phyloP scores from a whole-genome alignment of 2,329 filamentous ascomycete genomes.

The Pestalotiopsis sp. region DNA sequence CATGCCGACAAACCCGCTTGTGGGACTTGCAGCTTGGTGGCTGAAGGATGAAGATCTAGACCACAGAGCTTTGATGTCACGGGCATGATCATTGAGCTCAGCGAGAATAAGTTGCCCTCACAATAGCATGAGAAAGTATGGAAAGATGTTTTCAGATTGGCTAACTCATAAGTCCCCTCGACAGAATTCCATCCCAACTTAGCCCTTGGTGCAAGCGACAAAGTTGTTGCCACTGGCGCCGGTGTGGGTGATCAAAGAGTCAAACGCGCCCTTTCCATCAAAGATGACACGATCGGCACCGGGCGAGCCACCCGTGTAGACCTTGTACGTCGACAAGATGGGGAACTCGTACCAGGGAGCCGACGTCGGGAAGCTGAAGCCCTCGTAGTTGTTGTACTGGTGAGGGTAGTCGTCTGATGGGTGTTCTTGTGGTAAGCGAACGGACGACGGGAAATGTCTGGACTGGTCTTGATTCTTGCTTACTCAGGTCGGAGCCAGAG shows the following conservation, averaged over 20 bases:
- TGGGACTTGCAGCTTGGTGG: too few species aligned
- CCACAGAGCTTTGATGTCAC: too few species aligned
- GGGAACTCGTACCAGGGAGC: slow-evolving; percentile 45
- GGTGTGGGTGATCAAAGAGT: slow-evolving; percentile 66
- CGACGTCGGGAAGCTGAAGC: slow-evolving; percentile 39
- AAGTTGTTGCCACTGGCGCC: slow-evolving; percentile 69
- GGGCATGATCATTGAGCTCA: too few species aligned
- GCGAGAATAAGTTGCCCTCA: too few species aligned
- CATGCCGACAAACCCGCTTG: too few species aligned
- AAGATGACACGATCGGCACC: slow-evolving; percentile 65
- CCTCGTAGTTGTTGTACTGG: slow-evolving; percentile 43
- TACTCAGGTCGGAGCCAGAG: slow-evolving; percentile 26
- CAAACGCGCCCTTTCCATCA: slow-evolving; percentile 51
- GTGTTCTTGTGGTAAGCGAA: not conserved
- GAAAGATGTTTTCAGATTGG: too few species aligned
- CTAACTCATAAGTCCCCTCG: not conserved
- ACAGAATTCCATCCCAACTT: not conserved
- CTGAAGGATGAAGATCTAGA: too few species aligned
- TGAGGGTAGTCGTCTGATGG: slow-evolving; percentile 39
- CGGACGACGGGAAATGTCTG: slow-evolving; percentile 13
- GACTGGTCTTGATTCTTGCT: not conserved
- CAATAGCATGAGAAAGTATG: too few species aligned
- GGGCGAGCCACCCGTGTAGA: slow-evolving; percentile 53
- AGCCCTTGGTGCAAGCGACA: slow-evolving; percentile 52
- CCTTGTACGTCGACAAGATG: slow-evolving; percentile 32